Base-by-base conservation (phyloP, 2,329 filamentous ascomycete genomes). In the Nannizziopsis arthrosporioides region DNA sequence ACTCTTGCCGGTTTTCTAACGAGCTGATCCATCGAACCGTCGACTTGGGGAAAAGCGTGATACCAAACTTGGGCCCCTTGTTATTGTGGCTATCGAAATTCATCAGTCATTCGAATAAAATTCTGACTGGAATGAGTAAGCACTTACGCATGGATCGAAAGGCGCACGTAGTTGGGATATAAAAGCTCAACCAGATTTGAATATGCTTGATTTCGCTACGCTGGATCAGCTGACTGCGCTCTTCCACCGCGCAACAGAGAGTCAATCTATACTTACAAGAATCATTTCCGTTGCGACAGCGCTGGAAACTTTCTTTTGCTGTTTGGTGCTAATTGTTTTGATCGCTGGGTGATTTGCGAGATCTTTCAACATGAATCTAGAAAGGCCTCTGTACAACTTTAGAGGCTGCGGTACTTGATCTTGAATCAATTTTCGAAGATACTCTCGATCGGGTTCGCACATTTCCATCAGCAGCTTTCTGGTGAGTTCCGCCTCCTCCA, bases 81-180 rank as follows among this genome's bases (percentile, higher is more conserved):
- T 45, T 45, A 27, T 37, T 27, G 17, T 45, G 43, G 6, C 41
- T 42, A 17, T 34, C 9, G 4, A 42, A 34, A 27, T 5, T 15
- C 5, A 15, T 42, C 6, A 42, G 41, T 34, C 15, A 14, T 7
- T 3, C 5, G 22, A 5, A 9, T 32, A 17, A 5, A 6, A 32
- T 32, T 8, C 14, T 7, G 3, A 27, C 9, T 30, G 39, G 15
- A 15, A 10, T 17, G 38, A 15, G 17, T 10, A 14, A 41, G 14
- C 11, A 42, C 41, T 7, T 42, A 42, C 43, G 43, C 43, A 30
- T 45, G 43, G 11, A 45, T 45, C 6, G 43, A 45, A 8, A 45
- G 31, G 9, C 43, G 43, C 5, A 45, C 36, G 31, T 45, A 39
- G 43, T 37, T 18, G 34, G 35, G 35, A 36, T 38, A 46, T 15